Percentiles rank a stretch among this genome's conserved stretches.
Conservation (phyloP, 179 eudicot species). For the Beta corolliflora region DNA sequence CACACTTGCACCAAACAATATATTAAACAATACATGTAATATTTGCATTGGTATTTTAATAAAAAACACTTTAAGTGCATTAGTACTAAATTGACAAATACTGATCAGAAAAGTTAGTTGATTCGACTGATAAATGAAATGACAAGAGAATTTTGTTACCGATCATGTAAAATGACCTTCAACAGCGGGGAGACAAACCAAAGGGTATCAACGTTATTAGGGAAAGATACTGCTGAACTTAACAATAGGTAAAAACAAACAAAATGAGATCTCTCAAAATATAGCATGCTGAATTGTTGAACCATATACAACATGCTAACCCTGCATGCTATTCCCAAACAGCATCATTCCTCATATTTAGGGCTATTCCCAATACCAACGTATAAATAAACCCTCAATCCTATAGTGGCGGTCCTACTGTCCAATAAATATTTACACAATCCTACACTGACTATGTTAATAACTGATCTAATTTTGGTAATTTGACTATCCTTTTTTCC, state of each 20-base stretch:
- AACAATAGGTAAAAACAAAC: neutral
- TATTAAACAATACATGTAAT: too few relatives aligned
- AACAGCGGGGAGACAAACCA: neutral
- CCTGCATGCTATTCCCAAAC: neutral
- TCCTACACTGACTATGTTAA: neutral
- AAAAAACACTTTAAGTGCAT: too few relatives aligned
- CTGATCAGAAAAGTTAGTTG: neutral
- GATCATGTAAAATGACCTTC: neutral
- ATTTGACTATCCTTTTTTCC: neutral
- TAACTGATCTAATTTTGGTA: neutral
- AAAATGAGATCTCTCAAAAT: neutral
- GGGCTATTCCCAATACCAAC: neutral
- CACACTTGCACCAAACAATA: too few relatives aligned
- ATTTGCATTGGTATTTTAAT: too few relatives aligned
- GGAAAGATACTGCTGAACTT: neutral
- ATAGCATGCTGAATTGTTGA: neutral
- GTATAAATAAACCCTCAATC: neutral
- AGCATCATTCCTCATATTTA: neutral
- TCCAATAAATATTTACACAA: neutral
- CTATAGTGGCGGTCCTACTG: neutral
- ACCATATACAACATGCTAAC: neutral
- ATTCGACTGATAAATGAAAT: neutral
- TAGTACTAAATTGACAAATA: neutral
- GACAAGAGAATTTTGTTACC: too few relatives aligned
- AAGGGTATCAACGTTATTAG: neutral